phyloP scores from a whole-genome alignment of 1,284 basidiomycete species.

The Ceraceosorus guamensis region DNA sequence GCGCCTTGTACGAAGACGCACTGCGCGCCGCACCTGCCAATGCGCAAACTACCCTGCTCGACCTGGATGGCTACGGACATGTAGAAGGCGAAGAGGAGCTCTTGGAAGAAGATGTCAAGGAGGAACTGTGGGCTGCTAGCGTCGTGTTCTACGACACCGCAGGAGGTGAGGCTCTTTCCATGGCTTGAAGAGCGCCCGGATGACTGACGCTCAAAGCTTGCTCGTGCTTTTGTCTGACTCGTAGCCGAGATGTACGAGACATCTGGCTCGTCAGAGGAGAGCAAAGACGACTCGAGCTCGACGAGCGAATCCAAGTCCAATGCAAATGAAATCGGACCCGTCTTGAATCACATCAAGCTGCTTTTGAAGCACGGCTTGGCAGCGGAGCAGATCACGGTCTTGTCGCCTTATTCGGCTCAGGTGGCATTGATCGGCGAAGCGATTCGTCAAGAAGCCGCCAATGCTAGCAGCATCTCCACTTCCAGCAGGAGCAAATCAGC shows the following conservation, averaged over 20 bases:
- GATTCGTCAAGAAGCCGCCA: too few species aligned
- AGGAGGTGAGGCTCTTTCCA: conserved; percentile 7
- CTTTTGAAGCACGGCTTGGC: conserved; percentile 64
- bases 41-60: conserved; percentile 59
- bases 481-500: too few species aligned
- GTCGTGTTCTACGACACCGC: conserved; percentile 81
- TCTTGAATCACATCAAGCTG: conserved; percentile 70
- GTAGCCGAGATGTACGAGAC: conserved; percentile 27
- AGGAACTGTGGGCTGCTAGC: conserved; percentile 61
- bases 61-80: conserved; percentile 55
- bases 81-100: conserved; percentile 51
- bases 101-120: too few species aligned
- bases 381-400: conserved; percentile 72
- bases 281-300: conserved; percentile 8
- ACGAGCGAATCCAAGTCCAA: conserved; percentile 64
- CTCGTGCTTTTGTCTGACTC: too few species aligned
- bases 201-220: too few species aligned
- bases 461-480: too few species aligned
- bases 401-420: conserved; percentile 65
- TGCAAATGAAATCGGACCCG: conserved; percentile 82
- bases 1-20: conserved; percentile 67
- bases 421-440: conserved; percentile 12
- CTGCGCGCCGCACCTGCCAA: conserved; percentile 59
- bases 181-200: too few species aligned
- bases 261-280: conserved; percentile 4